phyloP scores from a whole-genome alignment of 352 stramenopile genomes.

The Globisporangium spinosum region DNA sequence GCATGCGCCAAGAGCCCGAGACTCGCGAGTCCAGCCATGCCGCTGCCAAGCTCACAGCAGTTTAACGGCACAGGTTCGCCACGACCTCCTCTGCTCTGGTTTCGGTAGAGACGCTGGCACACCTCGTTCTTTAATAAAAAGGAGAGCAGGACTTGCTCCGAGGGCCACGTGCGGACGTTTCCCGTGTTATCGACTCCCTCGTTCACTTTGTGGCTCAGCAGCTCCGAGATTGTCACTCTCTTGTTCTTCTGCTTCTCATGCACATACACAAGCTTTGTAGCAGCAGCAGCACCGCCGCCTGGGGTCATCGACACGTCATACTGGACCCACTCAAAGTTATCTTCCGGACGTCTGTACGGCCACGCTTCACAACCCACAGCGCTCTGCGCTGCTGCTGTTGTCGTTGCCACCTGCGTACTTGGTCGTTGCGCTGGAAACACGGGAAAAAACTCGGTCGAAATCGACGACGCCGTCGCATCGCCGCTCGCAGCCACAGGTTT shows the following conservation, averaged over 20 bases:
- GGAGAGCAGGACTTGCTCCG: constrained; percentile 67
- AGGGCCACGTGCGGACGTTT: constrained; percentile 86
- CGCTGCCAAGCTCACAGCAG: constrained; percentile 69
- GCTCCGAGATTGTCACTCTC: constrained; percentile 49
- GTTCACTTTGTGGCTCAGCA: constrained; percentile 77
- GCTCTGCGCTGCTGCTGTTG: constrained; percentile 1
- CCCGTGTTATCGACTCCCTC: constrained; percentile 84
- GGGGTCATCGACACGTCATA: constrained; percentile 30
- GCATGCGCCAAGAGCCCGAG: constrained; percentile 58
- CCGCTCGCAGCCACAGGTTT: constrained; percentile 23
- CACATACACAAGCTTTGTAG: constrained; percentile 30
- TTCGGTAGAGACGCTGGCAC: constrained; percentile 24
- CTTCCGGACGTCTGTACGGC: constrained; percentile 14
- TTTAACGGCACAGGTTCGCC: constrained; percentile 21
- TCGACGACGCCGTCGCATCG: constrained; percentile 47
- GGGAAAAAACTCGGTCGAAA: constrained; percentile 64
- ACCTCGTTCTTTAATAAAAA: constrained; percentile 50
- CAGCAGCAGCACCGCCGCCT: not conserved
- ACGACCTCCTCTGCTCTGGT: constrained; percentile 7
- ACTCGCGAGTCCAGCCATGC: constrained; percentile 72
- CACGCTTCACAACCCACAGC: not conserved
- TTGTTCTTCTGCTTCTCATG: constrained; percentile 69
- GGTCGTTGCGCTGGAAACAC: constrained; percentile 24
- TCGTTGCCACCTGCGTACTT: not conserved
- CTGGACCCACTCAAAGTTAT: constrained; percentile 46